phyloP scores from a whole-genome alignment of 768 basidiomycete genomes.

The Omphalotus guepiniiformis region DNA sequence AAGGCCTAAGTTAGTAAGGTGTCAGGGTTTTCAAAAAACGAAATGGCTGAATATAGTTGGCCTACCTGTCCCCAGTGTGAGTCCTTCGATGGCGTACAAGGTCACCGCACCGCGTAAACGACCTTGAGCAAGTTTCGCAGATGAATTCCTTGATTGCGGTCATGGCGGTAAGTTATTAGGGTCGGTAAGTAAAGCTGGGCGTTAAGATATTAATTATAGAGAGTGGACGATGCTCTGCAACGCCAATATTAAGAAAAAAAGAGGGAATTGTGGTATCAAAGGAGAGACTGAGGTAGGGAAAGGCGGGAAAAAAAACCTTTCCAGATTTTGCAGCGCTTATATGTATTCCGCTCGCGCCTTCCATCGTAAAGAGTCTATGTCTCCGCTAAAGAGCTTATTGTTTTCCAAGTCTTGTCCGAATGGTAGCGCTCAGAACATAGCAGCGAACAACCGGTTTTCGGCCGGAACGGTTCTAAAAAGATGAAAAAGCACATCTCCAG shows the following conservation, averaged over 20 bases:
- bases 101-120: constrained; percentile 56
- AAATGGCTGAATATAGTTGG: not conserved
- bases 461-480: too few relatives aligned
- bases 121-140: constrained; percentile 43
- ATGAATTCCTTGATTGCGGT: constrained; percentile 22
- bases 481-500: too few relatives aligned
- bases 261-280: constrained; percentile 2
- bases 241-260: constrained; percentile 11
- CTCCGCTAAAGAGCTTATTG: not conserved
- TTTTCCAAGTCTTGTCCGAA: too few relatives aligned
- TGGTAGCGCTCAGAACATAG: too few relatives aligned
- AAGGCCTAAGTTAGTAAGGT: constrained; percentile 36
- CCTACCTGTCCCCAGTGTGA: constrained; percentile 51
- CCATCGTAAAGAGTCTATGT: constrained; percentile 1
- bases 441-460: too few relatives aligned
- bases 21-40: not conserved
- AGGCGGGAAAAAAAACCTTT: not conserved
- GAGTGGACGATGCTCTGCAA: constrained; percentile 25
- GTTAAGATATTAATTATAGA: constrained; percentile 1
- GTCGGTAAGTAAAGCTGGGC: not conserved
- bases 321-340: not conserved
- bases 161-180: not conserved
- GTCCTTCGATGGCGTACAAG: constrained; percentile 50
- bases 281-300: not conserved
- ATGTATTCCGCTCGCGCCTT: too few relatives aligned